Conservation (phyloP, 2,329 filamentous ascomycete genomes). For the Aspergillus tamarii region DNA sequence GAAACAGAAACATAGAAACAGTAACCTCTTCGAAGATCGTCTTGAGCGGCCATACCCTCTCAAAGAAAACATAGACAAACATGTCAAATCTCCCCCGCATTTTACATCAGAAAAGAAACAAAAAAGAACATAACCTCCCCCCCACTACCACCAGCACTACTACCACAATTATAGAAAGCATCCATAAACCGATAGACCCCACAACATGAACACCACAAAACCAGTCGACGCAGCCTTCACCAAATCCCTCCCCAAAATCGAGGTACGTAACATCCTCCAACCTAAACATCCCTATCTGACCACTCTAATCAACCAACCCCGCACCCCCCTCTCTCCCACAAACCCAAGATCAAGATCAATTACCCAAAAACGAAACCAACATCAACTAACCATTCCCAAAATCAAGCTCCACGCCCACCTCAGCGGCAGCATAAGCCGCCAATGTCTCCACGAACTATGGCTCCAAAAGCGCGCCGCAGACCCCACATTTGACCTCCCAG, state of each 20-base stretch:
- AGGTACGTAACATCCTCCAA: constrained; percentile 27
- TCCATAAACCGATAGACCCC: constrained; percentile 8
- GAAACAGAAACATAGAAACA: neutral
- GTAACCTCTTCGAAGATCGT: neutral
- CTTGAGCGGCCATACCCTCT: neutral
- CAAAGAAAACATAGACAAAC: neutral
- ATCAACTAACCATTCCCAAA: neutral
- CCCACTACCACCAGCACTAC: neutral
- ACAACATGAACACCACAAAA: constrained; percentile 25
- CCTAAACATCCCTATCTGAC: no score
- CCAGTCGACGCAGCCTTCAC: constrained; percentile 37
- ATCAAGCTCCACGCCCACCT: constrained; percentile 76
- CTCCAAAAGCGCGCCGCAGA: constrained; percentile 56
- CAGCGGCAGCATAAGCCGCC: constrained; percentile 74
- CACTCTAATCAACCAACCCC: neutral
- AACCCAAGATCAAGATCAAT: neutral
- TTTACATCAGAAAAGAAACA: neutral
- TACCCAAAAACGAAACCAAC: constrained; percentile 5
- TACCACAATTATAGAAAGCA: neutral
- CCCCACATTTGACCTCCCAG: constrained; percentile 60
- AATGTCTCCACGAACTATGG: constrained; percentile 77
- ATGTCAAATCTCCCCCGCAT: neutral
- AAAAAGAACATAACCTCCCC: neutral
- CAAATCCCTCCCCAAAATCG: constrained; percentile 40
- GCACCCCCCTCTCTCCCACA: neutral